phyloP scores from a whole-genome alignment of 768 basidiomycete species.

The Lentinula sp. region DNA sequence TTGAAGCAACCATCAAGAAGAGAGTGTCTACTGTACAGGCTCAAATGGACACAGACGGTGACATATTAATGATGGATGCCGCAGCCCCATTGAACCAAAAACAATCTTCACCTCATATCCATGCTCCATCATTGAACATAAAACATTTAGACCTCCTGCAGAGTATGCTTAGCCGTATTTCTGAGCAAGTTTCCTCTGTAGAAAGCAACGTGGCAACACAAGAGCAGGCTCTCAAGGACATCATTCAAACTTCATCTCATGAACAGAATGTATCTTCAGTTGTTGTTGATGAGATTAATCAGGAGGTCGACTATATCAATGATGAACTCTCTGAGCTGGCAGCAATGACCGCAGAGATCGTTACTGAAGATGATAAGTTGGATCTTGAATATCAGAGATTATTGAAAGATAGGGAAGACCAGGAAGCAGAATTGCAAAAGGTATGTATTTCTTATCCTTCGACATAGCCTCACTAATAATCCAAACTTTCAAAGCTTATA shows the following conservation, averaged over 20 bases:
- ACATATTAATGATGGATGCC: neutral
- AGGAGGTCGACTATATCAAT: neutral
- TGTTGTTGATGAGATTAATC: neutral
- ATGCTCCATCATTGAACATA: neutral
- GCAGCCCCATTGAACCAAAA: neutral
- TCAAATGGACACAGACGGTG: neutral
- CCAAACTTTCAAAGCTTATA: neutral
- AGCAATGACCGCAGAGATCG: neutral
- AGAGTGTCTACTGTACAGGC: neutral
- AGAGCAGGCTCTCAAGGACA: neutral
- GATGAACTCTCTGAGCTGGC: neutral
- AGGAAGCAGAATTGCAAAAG: neutral
- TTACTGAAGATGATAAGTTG: neutral
- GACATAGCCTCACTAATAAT: no score
- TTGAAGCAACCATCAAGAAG: neutral
- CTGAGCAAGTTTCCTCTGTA: neutral
- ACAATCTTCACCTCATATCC: no score
- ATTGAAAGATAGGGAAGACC: neutral
- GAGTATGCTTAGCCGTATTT: neutral
- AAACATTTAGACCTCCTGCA: neutral
- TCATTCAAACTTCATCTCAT: neutral
- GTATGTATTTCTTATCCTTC: neutral
- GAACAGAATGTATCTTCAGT: neutral
- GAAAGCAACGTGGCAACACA: neutral
- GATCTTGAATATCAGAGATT: neutral